These are phyloP conservation scores for Leccinum ochraceum DNA, from an alignment of 768 basidiomycete genomes.

Conservation along the genomic window DNA sequence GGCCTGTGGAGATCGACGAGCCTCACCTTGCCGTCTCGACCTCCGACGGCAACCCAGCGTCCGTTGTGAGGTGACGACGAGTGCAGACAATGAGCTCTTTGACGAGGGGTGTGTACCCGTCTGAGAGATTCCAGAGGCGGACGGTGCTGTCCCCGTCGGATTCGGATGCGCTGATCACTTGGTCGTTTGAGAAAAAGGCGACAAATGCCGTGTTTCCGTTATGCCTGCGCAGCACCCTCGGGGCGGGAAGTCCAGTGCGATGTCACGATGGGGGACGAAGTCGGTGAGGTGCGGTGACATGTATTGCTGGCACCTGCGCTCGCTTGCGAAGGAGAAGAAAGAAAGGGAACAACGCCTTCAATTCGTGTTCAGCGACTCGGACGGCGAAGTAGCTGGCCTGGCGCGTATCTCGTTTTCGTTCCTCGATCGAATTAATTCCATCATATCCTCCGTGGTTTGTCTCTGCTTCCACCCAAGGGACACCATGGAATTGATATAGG, in stretches of 20 bases:
- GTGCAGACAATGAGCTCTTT: neutral
- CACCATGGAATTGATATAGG: slow-evolving; percentile 90
- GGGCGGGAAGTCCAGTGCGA: neutral
- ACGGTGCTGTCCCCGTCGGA: slow-evolving; percentile 16
- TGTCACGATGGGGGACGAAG: neutral
- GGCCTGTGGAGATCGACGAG: slow-evolving; percentile 7
- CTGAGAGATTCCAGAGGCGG: slow-evolving; percentile 15
- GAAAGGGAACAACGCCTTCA: neutral
- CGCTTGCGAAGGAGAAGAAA: neutral
- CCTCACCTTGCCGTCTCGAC: slow-evolving; percentile 17
- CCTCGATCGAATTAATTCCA: too few species aligned
- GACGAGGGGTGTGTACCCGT: slow-evolving; percentile 6
- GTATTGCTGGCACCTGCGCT: neutral
- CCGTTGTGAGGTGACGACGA: too few species aligned
- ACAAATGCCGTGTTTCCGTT: slow-evolving; percentile 14
- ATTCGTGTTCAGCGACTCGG: too few species aligned
- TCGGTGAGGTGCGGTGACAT: slow-evolving; percentile 11
- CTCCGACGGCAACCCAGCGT: slow-evolving; percentile 17
- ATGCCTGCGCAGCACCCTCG: slow-evolving; percentile 18
- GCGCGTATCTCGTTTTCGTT: too few species aligned
- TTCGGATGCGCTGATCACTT: slow-evolving; percentile 20
- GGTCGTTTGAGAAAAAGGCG: slow-evolving; percentile 15
- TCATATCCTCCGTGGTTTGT: too few species aligned
- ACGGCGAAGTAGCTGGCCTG: too few species aligned
- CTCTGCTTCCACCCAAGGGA: slow-evolving; percentile 39